phyloP scores from a whole-genome alignment of 176 grass and related monocot species.

The Alloteropsis semialata region DNA sequence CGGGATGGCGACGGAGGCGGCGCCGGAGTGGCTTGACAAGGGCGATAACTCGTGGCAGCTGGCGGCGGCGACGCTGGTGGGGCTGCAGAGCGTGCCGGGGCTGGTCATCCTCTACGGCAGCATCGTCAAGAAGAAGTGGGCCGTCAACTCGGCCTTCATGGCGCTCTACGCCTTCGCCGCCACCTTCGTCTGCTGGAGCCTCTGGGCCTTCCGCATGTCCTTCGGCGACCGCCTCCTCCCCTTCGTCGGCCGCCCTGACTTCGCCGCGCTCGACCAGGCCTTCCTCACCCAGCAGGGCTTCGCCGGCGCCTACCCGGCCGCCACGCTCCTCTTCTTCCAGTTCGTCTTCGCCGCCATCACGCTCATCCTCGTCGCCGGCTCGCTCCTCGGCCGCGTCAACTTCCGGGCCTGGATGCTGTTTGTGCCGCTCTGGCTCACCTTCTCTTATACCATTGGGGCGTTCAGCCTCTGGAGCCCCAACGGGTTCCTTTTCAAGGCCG shows the following conservation, averaged over 20 bases:
- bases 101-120: conserved; percentile 73
- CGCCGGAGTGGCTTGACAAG: conserved; percentile 69
- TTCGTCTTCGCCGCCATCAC: conserved; percentile 90
- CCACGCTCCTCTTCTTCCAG: conserved; percentile 84
- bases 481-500: conserved; percentile 80
- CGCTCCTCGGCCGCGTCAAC: conserved; percentile 69
- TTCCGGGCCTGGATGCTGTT: conserved; percentile 82
- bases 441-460: conserved; percentile 78
- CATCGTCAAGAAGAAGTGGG: conserved; percentile 91
- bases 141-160: conserved; percentile 86
- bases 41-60: conserved; percentile 88
- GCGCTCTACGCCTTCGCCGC: conserved; percentile 85
- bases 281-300: conserved; percentile 61
- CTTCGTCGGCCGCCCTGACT: conserved; percentile 55
- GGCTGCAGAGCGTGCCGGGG: conserved; percentile 64
- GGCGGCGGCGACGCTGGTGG: conserved; percentile 70
- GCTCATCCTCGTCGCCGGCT: conserved; percentile 68
- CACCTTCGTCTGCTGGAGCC: conserved; percentile 59
- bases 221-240: conserved; percentile 64
- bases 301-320: conserved; percentile 60
- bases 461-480: conserved; percentile 85
- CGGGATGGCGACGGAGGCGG: conserved; percentile 40
- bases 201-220: conserved; percentile 77
- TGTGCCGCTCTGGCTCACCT: conserved; percentile 79
- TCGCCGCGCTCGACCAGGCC: conserved; percentile 37